Evolutionary conservation across 306 rosid species (phyloP).

Genomic region (Dryas drummondii): DNA sequence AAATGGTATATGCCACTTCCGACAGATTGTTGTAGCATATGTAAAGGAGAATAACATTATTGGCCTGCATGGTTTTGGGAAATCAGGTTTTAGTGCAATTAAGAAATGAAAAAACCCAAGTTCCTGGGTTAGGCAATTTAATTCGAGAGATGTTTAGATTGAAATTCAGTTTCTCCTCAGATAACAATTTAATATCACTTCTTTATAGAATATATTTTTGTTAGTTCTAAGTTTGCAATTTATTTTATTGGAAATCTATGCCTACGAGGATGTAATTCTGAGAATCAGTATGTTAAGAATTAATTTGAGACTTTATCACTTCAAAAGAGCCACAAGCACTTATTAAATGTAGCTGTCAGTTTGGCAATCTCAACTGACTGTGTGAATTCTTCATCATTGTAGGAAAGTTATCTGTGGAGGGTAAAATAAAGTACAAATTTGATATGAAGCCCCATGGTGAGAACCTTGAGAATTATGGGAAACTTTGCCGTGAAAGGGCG

Average conservation of each 20-base stretch:
- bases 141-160: neutral
- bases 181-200: neutral
- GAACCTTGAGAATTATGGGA: slow-evolving; percentile 73
- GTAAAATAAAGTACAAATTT: slow-evolving; percentile 68
- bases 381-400: slow-evolving; percentile 22
- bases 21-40: neutral
- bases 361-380: slow-evolving; percentile 26
- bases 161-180: neutral
- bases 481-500: slow-evolving; percentile 86
- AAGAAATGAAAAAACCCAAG: neutral
- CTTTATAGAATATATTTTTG: neutral
- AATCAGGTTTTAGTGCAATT: neutral
- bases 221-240: neutral
- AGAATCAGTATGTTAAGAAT: neutral
- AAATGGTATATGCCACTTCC: neutral
- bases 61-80: slow-evolving; percentile 5
- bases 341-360: neutral
- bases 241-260: neutral
- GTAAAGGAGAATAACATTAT: neutral
- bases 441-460: slow-evolving; percentile 81
- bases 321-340: neutral
- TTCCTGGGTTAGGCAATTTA: neutral
- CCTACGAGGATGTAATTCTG: neutral
- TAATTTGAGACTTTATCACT: neutral
- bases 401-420: slow-evolving; percentile 80